A percentile compares a stretch with the other conserved stretches of the same genome.
Evolutionary conservation across 2,329 filamentous ascomycete species (phyloP).

Genomic region (Penicillium sp.): DNA sequence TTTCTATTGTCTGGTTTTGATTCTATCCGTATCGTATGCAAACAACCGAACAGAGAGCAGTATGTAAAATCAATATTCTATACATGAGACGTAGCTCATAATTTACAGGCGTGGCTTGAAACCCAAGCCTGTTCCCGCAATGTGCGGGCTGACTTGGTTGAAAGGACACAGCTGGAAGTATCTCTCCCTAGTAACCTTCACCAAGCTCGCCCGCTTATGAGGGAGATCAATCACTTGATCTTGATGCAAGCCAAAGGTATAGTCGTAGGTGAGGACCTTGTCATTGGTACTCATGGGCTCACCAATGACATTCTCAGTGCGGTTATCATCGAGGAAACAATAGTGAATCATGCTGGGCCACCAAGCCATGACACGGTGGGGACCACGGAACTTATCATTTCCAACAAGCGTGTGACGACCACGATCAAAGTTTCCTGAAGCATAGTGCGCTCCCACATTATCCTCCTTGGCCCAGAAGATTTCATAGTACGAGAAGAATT

Average conservation of each 20-base stretch:
- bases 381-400: constrained; percentile 56
- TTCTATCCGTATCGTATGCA: neutral
- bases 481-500: constrained; percentile 75
- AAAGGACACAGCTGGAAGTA: constrained; percentile 45
- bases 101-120: constrained; percentile 13
- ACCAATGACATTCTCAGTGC: constrained; percentile 54
- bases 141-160: constrained; percentile 14
- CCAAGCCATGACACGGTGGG: constrained; percentile 59
- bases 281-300: constrained; percentile 72
- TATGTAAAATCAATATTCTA: neutral
- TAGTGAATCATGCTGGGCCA: constrained; percentile 60
- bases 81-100: neutral
- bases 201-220: constrained; percentile 61
- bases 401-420: constrained; percentile 62
- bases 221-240: constrained; percentile 72
- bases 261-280: constrained; percentile 71
- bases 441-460: constrained; percentile 59
- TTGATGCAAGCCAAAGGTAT: constrained; percentile 70
- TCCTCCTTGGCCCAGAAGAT: constrained; percentile 75
- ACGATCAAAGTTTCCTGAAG: constrained; percentile 58
- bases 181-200: constrained; percentile 14
- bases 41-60: neutral
- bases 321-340: constrained; percentile 59
- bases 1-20: neutral
- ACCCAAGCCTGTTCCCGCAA: constrained; percentile 16